Percentiles rank a stretch among this genome's conserved stretches.
These are phyloP conservation scores for Daldinia grandis DNA, from an alignment of 495 filamentous ascomycete species.

Conservation along the genomic window DNA sequence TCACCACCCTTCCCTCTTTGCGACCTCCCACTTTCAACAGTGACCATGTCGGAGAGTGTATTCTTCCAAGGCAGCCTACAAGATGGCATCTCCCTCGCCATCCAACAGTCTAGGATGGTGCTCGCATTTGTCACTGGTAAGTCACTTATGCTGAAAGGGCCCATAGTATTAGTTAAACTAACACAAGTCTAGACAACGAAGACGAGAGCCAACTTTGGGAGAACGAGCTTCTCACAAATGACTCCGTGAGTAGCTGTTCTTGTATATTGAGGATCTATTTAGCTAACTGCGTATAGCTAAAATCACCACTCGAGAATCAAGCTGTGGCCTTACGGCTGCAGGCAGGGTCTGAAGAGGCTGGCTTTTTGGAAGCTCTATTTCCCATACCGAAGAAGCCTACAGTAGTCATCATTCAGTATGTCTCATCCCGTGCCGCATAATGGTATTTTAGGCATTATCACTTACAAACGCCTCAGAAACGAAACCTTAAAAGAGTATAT, in stretches of 20 bases:
- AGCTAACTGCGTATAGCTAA: slow-evolving; percentile 44
- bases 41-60: slow-evolving; percentile 53
- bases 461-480: slow-evolving; percentile 54
- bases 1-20: neutral
- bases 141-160: neutral
- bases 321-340: slow-evolving; percentile 73
- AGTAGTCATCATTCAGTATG: slow-evolving; percentile 78
- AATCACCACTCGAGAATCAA: slow-evolving; percentile 59
- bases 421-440: neutral
- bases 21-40: neutral
- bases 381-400: slow-evolving; percentile 77
- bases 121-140: slow-evolving; percentile 62
- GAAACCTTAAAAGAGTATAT: slow-evolving; percentile 72
- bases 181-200: slow-evolving; percentile 60
- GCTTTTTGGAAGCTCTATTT: slow-evolving; percentile 81
- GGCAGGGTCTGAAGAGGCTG: slow-evolving; percentile 78
- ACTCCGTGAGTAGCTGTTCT: slow-evolving; percentile 55
- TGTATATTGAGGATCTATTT: neutral
- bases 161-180: neutral
- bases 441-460: neutral
- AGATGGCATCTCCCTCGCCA: slow-evolving; percentile 76
- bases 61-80: slow-evolving; percentile 84
- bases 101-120: slow-evolving; percentile 64
- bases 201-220: slow-evolving; percentile 79
- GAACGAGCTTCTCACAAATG: slow-evolving; percentile 70